phyloP scores from a whole-genome alignment of 352 stramenopile genomes.

The Phytophthora macrochlamydospora region DNA sequence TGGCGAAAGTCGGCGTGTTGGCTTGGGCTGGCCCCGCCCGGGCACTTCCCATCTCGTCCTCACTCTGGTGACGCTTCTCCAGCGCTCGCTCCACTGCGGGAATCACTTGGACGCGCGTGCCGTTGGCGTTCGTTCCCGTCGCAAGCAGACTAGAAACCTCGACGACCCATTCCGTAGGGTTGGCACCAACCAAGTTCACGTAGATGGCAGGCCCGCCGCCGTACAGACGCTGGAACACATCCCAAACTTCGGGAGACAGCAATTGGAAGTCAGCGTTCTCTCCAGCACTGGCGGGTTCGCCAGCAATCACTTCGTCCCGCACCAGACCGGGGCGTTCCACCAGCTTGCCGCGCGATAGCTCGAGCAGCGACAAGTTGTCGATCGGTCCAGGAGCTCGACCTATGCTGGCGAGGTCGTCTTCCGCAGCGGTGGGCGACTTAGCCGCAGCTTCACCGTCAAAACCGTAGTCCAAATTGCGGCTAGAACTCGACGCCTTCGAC shows the following conservation, averaged over 20 bases:
- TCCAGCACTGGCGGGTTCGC: constrained; percentile 21
- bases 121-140: constrained; percentile 26
- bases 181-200: constrained; percentile 36
- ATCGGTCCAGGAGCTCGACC: constrained; percentile 47
- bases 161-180: constrained; percentile 49
- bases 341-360: constrained; percentile 56
- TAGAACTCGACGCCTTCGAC: constrained; percentile 31
- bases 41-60: constrained; percentile 19
- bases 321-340: constrained; percentile 49
- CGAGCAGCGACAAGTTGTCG: constrained; percentile 65
- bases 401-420: constrained; percentile 17
- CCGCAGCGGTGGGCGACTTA: constrained; percentile 17
- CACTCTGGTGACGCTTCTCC: constrained; percentile 45
- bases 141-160: constrained; percentile 38
- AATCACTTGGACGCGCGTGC: constrained; percentile 23
- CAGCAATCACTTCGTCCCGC: constrained; percentile 30
- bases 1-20: constrained; percentile 19
- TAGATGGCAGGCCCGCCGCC: constrained; percentile 60
- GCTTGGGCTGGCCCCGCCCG: constrained; percentile 14
- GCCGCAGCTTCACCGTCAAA: constrained; percentile 22
- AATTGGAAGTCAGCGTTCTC: constrained; percentile 62
- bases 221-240: constrained; percentile 74
- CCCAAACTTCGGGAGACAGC: constrained; percentile 69
- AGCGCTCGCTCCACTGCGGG: constrained; percentile 52
- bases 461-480: constrained; percentile 26